Base-by-base conservation (phyloP, 768 basidiomycete species). In the Tephrocybe sp. region DNA sequence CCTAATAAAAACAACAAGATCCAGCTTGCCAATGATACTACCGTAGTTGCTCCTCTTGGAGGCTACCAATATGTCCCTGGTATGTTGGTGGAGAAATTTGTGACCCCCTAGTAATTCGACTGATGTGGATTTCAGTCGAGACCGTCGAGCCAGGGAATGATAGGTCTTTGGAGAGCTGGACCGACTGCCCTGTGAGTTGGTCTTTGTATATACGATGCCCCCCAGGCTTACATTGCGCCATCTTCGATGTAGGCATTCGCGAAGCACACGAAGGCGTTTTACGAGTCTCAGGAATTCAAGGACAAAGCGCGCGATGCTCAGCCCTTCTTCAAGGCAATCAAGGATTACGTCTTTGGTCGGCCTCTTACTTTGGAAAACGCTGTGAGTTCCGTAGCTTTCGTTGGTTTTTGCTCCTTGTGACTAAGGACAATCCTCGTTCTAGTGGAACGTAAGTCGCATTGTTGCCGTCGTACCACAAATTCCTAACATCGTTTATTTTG, bases 1-100 rank as follows among this genome's bases (percentile, higher is more conserved):
- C 89, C 91, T n/a, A 86, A 78, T 62, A 68, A 73, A 9, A 73
- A 78, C 30, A 87, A 88, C 69, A 83, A 78, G 61, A 86, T 87
- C 57, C 74, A 73, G 5, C 82, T 94, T 13, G 91, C 91, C 2
- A 90, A 94, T 55, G 88, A 83, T 48, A 81, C 82, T 12, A 79
- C 73, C 21, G 71, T 94, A 55, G 66, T 79, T 18, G 81, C 87
- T 1, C 91, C 92, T 21, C 77, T 93, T 8, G 79, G 80, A 13
- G 88, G 89, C 2, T 94, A 92, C 66, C 89, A 92, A 67, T 94
- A 93, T 56, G 79, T 94, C 41, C 88, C 91, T n/a, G 77, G 84
- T 80, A 52, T 42, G 70, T 66, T 18, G 10, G 18, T 30, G 6
- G 7, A 12, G 29, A n/a, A n/a, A 12, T 30, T 30, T 30, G 7